A percentile compares a stretch with the other conserved stretches of the same genome.
These are phyloP conservation scores for Pelargonium citronellum DNA, from an alignment of 441 rosid genomes.

Conservation along the genomic window DNA sequence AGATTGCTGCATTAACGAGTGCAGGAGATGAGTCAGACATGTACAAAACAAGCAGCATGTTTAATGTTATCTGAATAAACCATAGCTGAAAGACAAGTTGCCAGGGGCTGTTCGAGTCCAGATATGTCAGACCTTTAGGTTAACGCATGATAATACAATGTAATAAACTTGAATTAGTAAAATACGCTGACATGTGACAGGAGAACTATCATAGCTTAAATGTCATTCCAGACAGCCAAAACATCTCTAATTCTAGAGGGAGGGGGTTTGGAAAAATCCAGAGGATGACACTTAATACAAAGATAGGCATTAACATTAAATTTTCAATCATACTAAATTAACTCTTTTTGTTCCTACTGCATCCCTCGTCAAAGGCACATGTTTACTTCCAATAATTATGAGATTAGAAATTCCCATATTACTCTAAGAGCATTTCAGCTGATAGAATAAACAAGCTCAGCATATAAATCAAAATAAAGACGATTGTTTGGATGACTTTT, in stretches of 20 bases:
- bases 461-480: not conserved
- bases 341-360: not conserved
- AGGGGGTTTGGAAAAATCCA: not conserved
- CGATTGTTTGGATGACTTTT: not conserved
- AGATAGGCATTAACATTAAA: not conserved
- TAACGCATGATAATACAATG: not conserved
- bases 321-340: not conserved
- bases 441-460: not conserved
- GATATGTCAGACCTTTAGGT: not conserved
- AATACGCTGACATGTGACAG: not conserved
- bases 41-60: constrained; percentile 17
- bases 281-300: not conserved
- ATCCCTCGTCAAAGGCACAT: not conserved
- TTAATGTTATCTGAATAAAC: constrained; percentile 10
- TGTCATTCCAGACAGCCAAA: too few relatives aligned
- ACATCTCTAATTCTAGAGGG: too few relatives aligned
- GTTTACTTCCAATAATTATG: not conserved
- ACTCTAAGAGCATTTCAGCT: not conserved
- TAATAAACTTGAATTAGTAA: not conserved
- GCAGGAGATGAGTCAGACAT: constrained; percentile 21
- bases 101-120: not conserved
- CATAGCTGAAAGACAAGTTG: not conserved
- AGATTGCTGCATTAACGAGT: constrained; percentile 63
- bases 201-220: not conserved
- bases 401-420: not conserved